Evolutionary conservation across 1,284 basidiomycete genomes (phyloP), one percentile per base, ranked within the genome.

Genomic region (Gymnopus androsaceus): DNA sequence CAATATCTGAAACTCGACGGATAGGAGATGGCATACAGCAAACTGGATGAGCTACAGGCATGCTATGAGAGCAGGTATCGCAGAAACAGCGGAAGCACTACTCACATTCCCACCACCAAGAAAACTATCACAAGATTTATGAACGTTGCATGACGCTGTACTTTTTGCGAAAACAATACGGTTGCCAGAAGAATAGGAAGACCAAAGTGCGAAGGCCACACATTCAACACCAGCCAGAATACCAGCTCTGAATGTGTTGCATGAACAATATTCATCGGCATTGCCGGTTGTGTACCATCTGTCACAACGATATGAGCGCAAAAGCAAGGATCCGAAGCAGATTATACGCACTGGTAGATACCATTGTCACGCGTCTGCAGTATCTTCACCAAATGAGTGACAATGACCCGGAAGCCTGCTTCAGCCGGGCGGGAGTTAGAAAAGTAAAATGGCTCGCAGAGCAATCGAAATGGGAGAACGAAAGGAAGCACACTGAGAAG

Each of bases 101-200:
- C 71, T 62, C 52, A 74, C 71, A 77, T 58, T 40, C 75, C 76
- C 44, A 69, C 67, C n/a, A 79, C 69, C 17, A 78, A 71, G 61
- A 77, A 79, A 21, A 72, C 70, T 8, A 77, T 61, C 53, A 72
- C 73, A 28, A 80, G 63, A 55, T 79, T 80, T 21, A 77, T 62
- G 55, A 80, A 79, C 6, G 77, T 79, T n/a, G 73, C 67, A 67
- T 80, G 75, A n/a, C 78, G 69, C 49, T 73, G 65, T 23, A 80
- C 70, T 54, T 67, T 68, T 62, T 70, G 76, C 30, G 74, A 73
- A 47, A 72, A 63, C 3, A 73, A 55, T 7, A 79, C 73, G 30
- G 75, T 65, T 2, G 66, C 67, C 7, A 80, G 64, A 11, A 80
- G 64, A n/a, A 79, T 25, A 15, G 78, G 78, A 19, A 80, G 70